A percentile compares a stretch with the other conserved stretches of the same genome.
Evolutionary conservation across 2,329 filamentous ascomycete genomes (phyloP).

Genomic region (Magnaporthales sp.): DNA sequence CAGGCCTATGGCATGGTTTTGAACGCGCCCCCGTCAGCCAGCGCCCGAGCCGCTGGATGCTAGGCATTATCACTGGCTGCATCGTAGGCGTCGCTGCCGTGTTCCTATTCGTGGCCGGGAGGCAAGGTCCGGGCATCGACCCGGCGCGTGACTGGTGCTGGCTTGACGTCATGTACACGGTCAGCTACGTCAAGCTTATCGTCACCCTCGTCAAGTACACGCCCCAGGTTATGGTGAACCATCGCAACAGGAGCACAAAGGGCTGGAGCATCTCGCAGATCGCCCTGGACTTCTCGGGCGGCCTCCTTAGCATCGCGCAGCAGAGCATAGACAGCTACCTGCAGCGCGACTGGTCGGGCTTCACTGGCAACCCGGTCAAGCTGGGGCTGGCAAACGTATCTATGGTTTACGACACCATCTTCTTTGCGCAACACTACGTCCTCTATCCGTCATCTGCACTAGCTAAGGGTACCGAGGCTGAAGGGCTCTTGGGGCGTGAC

Average conservation of each 20-base stretch:
- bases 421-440: conserved; percentile 82
- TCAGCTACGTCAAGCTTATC: conserved; percentile 83
- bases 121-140: conserved; percentile 25
- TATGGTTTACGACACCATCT: conserved; percentile 77
- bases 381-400: conserved; percentile 78
- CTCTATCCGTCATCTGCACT: conserved; percentile 46
- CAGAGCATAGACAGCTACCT: conserved; percentile 77
- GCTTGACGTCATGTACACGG: conserved; percentile 55
- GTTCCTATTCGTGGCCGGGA: conserved; percentile 34
- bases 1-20: conserved; percentile 66
- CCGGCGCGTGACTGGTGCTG: conserved; percentile 46
- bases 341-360: conserved; percentile 79
- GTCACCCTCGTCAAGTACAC: conserved; percentile 90
- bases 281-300: conserved; percentile 73
- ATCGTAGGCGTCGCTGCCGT: conserved; percentile 48
- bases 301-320: conserved; percentile 73
- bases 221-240: conserved; percentile 78
- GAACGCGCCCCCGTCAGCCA: conserved; percentile 37
- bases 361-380: conserved; percentile 89
- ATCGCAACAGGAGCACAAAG: conserved; percentile 70
- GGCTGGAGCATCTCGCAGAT: conserved; percentile 87
- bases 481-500: conserved; percentile 25
- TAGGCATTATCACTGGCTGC: conserved; percentile 63
- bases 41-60: conserved; percentile 51
- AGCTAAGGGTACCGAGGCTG: conserved; percentile 16